phyloP scores from a whole-genome alignment of 805 yeast species.

The Candida piceae region DNA sequence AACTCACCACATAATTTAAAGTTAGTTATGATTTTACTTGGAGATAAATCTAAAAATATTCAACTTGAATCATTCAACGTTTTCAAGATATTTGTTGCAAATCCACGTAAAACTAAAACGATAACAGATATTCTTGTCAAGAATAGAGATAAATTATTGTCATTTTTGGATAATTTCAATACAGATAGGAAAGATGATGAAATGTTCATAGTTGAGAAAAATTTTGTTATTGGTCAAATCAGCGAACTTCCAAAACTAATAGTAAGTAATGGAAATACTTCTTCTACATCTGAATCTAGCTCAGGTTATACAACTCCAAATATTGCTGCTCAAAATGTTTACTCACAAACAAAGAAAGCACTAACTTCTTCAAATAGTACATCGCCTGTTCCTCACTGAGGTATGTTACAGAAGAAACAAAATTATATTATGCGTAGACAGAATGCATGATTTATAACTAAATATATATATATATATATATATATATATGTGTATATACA shows the following conservation, averaged over 20 bases:
- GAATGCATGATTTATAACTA: no score
- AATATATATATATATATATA: no score
- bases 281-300: slow-evolving; percentile 4
- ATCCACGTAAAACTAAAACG: slow-evolving; percentile 81
- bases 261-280: slow-evolving; percentile 3
- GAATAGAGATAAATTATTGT: slow-evolving; percentile 71
- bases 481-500: no score
- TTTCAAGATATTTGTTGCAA: slow-evolving; percentile 93
- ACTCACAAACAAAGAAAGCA: slow-evolving; percentile 15
- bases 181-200: slow-evolving; percentile 59
- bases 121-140: slow-evolving; percentile 77
- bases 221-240: slow-evolving; percentile 72
- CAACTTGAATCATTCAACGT: slow-evolving; percentile 90
- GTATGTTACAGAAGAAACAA: no score
- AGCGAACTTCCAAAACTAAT: slow-evolving; percentile 62
- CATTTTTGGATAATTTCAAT: slow-evolving; percentile 63
- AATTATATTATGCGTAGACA: no score
- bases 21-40: slow-evolving; percentile 75
- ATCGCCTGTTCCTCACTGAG: no score
- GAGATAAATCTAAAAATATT: slow-evolving; percentile 85
- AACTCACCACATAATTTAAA: slow-evolving; percentile 79
- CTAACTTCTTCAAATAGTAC: slow-evolving; percentile 3
- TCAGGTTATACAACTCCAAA: slow-evolving; percentile 9
- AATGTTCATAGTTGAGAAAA: slow-evolving; percentile 70
- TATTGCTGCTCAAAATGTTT: slow-evolving; percentile 17